Evolutionary conservation across 768 basidiomycete genomes (phyloP), one percentile per base, ranked within the genome.

Genomic region (Trametes cinnabarina): DNA sequence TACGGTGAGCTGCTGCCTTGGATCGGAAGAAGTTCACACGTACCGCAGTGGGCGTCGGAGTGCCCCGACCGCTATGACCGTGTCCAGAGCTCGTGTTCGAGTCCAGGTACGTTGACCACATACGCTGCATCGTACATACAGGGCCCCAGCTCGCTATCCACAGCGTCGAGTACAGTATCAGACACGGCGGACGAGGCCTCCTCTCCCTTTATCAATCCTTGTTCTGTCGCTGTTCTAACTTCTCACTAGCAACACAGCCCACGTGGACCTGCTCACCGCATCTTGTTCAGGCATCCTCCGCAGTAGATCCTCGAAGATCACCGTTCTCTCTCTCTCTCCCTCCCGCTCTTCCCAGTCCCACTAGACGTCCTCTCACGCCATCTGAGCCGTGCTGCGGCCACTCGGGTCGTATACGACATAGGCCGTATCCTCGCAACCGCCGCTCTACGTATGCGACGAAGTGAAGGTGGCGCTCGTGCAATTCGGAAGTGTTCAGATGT

Each of bases 41-140:
- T 57, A 65, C 63, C 37, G 60, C 41, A 20, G 19, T 11, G 35
- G 28, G 40, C 3, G 44, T 40, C 25, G 60, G 58, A 23, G 62
- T 52, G 34, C 30, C 47, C 25, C 40, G 39, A 5, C 57, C 46
- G 28, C 17, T 22, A 48, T 50, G 48, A 3, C 47, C 44, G 49
- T 61, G 57, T 4, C 53, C 54, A 55, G 65, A 50, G 48, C 44
- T 64, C 39, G 55, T 55, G 39, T 49, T 63, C 30, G 63, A 55
- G 64, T 76, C 76, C 17, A 82, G 76, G 65, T 83, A 83, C 10
- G 76, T 77, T 26, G 79, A 81, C 81, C 82, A 82, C 51, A 80
- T 72, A 25, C 79, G 75, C 63, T 82, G 77, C 79, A 82, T 82
- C 65, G 63, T 47, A 49, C 19, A 22, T 43, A 41, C 55, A 32